Evolutionary conservation across 257 asterid genomes (phyloP), one percentile per base, ranked within the genome.

Genomic region (Solanum boliviense): DNA sequence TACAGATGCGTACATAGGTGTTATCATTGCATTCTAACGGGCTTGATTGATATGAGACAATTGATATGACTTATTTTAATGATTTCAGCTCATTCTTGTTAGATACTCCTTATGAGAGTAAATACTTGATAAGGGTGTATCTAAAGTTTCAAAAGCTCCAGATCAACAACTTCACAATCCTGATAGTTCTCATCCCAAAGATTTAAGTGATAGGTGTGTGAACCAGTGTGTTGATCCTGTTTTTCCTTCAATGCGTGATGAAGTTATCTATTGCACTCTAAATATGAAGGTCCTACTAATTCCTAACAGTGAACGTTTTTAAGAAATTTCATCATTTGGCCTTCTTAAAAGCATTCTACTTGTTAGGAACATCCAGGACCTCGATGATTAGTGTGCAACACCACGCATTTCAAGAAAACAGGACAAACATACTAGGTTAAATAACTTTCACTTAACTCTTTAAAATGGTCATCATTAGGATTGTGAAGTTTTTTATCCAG

Each of bases 351-450:
- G 18, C 18, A 46, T 46, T 46, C 18, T 18, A 48, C 60, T 15
- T 48, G 60, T 48, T 5, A 15, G 21, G 8, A 15, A 16, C 9
- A 15, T 48, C 20, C 60, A 48, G 85, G 84, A 94, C 96, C 89
- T 93, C 98, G 0, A 92, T 91, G 65, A 93, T 96, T n/a, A 95
- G 89, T 9, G 89, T 86, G 93, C 98, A 96, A 87, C 99, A 86
- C 90, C 91, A 13, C 89, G 90, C 85, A 88, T 88, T 91, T 93
- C 97, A 18, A 95, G 95, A 81, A 86, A 88, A 29, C 6, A 15
- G 0, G 60, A 56, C 41, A 38, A 38, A 38, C 41, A 38, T 38
- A 38, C 41, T 38, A 1, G 41, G 41, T 38, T 38, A 38, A 46
- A 18, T 48, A 0, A 20, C 25, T 56, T 29, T 85, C 87, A 65